Evolutionary conservation across 257 asterid genomes (phyloP), one percentile per base, ranked within the genome.

Genomic region (Nicotiana paniculata): DNA sequence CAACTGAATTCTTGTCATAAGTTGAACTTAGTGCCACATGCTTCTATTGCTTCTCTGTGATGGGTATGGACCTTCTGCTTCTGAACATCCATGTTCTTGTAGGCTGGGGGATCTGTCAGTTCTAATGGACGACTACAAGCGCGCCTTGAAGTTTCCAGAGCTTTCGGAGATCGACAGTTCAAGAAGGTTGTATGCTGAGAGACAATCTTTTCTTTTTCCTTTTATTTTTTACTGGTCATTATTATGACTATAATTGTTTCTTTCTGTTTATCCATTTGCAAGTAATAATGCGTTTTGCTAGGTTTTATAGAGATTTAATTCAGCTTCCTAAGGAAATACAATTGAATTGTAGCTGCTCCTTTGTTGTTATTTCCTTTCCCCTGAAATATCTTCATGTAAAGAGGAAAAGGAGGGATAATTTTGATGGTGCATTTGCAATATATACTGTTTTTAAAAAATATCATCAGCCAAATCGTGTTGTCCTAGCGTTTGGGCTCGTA

Each of bases 111-210:
- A 80, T 91, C 95, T 82, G 88, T 95, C 76, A 84, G 94, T 86
- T 91, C 98, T 76, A 92, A 93, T 82, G 98, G 98, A 61, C 90
- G 98, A 46, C 77, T 95, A 86, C 98, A 93, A 83, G 98, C 95
- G 48, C 93, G 97, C 51, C 98, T 95, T 87, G 95, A 93, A 90
- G 98, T 95, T 84, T 95, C 98, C 81, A 90, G 98, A 89, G 98
- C 98, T 66, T 93, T 95, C 58, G 98, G 98, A 61, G 98, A 95
- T 87, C 82, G 97, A 81, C 96, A 92, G 57, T 95, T 95, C 91
- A 95, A 95, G 90, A 95, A 95, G 98, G 98, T 93, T 58, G 26
- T 72, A 18, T 77, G 9, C 39, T 79, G 6, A 59, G 55, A 63
- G 37, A 43, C 59, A 8, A 9, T 43, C 79, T 72, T 46, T 48